Conservation (phyloP, 495 filamentous ascomycete species). For the Amphirosellinia nigrospora region DNA sequence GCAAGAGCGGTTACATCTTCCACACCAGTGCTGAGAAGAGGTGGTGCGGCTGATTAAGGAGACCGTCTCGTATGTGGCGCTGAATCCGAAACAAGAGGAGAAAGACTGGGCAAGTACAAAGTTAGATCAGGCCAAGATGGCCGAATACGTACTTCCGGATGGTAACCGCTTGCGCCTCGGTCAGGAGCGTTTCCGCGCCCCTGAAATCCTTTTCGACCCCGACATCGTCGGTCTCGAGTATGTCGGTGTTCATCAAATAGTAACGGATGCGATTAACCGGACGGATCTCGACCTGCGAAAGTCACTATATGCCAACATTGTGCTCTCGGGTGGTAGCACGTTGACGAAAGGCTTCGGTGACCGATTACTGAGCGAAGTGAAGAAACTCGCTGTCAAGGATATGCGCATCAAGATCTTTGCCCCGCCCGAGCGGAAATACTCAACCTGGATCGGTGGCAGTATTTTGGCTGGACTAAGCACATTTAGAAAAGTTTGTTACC, state of each 20-base stretch:
- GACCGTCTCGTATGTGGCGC: slow-evolving; percentile 86
- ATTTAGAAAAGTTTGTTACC: slow-evolving; percentile 86
- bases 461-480: slow-evolving; percentile 97
- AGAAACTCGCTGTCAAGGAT: slow-evolving; percentile 91
- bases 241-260: slow-evolving; percentile 95
- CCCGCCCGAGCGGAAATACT: slow-evolving; percentile 96
- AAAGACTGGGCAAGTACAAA: slow-evolving; percentile 86
- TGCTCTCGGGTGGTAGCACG: slow-evolving; percentile 93
- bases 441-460: slow-evolving; percentile 97
- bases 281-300: slow-evolving; percentile 98
- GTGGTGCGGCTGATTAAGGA: slow-evolving; percentile 97
- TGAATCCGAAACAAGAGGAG: slow-evolving; percentile 91
- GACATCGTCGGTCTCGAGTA: slow-evolving; percentile 98
- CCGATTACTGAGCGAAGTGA: slow-evolving; percentile 87
- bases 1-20: slow-evolving; percentile 92
- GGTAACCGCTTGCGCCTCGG: slow-evolving; percentile 62
- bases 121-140: slow-evolving; percentile 67
- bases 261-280: slow-evolving; percentile 92
- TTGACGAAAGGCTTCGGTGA: slow-evolving; percentile 91
- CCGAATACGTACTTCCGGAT: slow-evolving; percentile 89
- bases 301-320: slow-evolving; percentile 92
- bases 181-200: slow-evolving; percentile 86
- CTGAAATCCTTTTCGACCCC: slow-evolving; percentile 97
- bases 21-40: slow-evolving; percentile 99
- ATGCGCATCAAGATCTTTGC: slow-evolving; percentile 99